phyloP scores from a whole-genome alignment of 2,329 filamentous ascomycete genomes.

The Epichloe sibirici region DNA sequence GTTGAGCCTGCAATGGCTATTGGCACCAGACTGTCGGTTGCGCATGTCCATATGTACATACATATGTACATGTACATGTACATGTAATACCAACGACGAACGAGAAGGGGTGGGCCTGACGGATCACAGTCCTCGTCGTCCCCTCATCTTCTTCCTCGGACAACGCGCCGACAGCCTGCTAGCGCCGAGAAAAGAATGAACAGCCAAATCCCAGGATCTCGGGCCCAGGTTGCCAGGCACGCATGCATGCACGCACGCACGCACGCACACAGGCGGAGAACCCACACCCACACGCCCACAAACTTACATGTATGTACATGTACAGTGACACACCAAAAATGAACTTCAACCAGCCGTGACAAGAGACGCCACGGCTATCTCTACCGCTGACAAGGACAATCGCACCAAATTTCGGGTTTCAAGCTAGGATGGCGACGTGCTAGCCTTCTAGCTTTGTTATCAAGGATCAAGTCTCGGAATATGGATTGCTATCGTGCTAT shows the following conservation, averaged over 20 bases:
- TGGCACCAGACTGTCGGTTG: conserved; percentile 12
- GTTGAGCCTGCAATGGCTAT: conserved; percentile 7
- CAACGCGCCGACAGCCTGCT: neutral
- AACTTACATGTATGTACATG: neutral
- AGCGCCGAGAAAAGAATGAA: neutral
- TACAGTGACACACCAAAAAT: conserved; percentile 14
- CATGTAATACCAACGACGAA: neutral
- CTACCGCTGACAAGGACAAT: too few species aligned
- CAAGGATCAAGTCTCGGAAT: neutral
- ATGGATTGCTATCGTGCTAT: neutral
- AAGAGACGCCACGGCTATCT: too few species aligned
- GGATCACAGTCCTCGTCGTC: neutral
- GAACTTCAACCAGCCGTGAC: too few species aligned
- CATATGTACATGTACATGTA: neutral
- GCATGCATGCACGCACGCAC: neutral
- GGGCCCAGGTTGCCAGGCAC: neutral
- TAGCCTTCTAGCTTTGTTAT: neutral
- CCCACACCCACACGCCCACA: neutral
- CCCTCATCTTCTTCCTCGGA: neutral
- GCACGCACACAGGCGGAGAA: neutral
- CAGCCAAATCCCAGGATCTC: conserved; percentile 3
- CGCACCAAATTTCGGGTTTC: too few species aligned
- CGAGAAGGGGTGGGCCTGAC: conserved; percentile 3
- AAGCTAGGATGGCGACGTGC: neutral
- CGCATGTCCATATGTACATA: neutral